Conservation (phyloP, 352 stramenopile genomes). For the Pythium grandisporangium region DNA sequence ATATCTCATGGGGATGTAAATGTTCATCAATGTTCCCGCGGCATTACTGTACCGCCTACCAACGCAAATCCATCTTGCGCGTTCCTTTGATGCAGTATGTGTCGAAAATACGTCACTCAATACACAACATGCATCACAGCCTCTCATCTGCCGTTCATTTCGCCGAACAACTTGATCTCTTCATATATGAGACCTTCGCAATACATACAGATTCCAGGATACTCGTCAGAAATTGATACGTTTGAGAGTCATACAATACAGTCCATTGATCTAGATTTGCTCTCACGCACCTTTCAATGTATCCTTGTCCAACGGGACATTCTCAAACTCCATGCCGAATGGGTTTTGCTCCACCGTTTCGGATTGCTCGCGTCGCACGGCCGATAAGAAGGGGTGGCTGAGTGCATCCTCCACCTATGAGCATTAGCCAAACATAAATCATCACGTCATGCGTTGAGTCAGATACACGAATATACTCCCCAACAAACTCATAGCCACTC, state of each 20-base stretch:
- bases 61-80: no score
- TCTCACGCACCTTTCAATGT: constrained; percentile 76
- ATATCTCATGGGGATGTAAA: no score
- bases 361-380: constrained; percentile 61
- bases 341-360: constrained; percentile 65
- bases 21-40: no score
- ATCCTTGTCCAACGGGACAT: constrained; percentile 77
- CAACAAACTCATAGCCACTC: background rate
- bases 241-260: no score
- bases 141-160: constrained; percentile 60
- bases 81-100: no score
- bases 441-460: no score
- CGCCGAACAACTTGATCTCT: constrained; percentile 79
- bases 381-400: constrained; percentile 74
- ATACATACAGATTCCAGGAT: background rate
- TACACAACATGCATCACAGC: no score
- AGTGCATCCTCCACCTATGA: constrained; percentile 73
- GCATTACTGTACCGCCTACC: no score
- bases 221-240: no score
- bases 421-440: background rate
- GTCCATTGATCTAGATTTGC: background rate
- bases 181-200: constrained; percentile 73
- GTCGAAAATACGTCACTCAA: no score
- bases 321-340: constrained; percentile 88
- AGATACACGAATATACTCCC: background rate